phyloP scores from a whole-genome alignment of 345 rosid species.

The Linum lewisii region DNA sequence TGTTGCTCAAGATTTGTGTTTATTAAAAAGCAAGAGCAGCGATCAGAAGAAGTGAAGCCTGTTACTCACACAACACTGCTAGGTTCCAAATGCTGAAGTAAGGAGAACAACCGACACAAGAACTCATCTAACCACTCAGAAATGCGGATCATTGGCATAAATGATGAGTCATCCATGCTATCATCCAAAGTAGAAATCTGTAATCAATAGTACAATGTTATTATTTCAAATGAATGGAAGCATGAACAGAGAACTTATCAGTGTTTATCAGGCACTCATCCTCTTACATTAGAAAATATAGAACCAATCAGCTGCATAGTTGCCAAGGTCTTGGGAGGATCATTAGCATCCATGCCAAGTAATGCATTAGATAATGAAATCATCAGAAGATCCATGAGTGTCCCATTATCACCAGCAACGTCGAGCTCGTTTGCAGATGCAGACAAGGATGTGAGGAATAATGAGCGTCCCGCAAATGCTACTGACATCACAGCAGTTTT shows the following conservation, averaged over 20 bases:
- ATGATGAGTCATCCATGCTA: constrained; percentile 43
- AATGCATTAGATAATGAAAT: constrained; percentile 85
- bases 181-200: constrained; percentile 86
- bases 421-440: constrained; percentile 41
- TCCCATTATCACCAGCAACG: constrained; percentile 34
- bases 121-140: constrained; percentile 98
- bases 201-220: constrained; percentile 12
- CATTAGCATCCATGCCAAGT: constrained; percentile 99
- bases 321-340: constrained; percentile 96
- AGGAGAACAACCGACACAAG: constrained; percentile 73
- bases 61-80: constrained; percentile 76
- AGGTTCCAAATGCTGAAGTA: constrained; percentile 92
- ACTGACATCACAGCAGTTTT: constrained; percentile 94
- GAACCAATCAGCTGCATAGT: constrained; percentile 96
- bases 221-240: neutral
- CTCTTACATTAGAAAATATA: constrained; percentile 89
- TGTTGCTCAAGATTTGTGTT: neutral
- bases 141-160: constrained; percentile 67
- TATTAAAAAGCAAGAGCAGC: neutral
- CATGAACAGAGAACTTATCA: constrained; percentile 1
- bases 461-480: constrained; percentile 91
- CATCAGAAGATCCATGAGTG: constrained; percentile 54
- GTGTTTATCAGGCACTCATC: constrained; percentile 2
- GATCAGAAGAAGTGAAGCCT: neutral
- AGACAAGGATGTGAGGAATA: constrained; percentile 63